Base-by-base conservation (phyloP, 2,329 filamentous ascomycete species). In the Trichoderma aggressivum region DNA sequence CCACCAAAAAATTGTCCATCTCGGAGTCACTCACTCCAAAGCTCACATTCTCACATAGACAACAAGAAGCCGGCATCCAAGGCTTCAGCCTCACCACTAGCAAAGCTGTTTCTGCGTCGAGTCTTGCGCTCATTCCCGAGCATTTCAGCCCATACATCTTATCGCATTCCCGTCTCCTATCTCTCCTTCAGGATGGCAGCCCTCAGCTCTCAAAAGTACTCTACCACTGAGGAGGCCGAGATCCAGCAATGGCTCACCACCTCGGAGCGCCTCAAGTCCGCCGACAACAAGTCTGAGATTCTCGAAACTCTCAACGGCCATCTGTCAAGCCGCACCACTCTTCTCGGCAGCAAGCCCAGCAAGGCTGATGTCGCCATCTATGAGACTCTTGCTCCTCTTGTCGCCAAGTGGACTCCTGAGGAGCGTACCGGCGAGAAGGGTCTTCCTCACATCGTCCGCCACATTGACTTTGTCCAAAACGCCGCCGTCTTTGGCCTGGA, bases 381-480 rank as follows among this genome's bases (percentile, higher is more conserved):
- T 86, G 86, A 92, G 74, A 87, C 91, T 68, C 86, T 97, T 39
- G 91, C 91, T 1, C 92, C 94, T 14, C 79, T 91, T 50, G 93
- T 97, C 72, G 88, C 91, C 78, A 85, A 86, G 74, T 98, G 95
- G 95, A 88, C 88, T 3, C 83, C 91, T 60, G 94, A 98, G 84
- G 89, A 97, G 87, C 90, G 93, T 79, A 97, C 95, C 26, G 95
- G 95, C 73, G 90, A 97, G 84, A 87, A 94, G 74, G 95, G 95
- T 73, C 91, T 92, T 81, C 94, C 97, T 74, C 91, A 98, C 83
- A 92, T 98, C 75, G 93, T 98, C 71, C 93, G 95, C 75, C 92
- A 93, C 80, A 83, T 98, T 78, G 95, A 98, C 84, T 97, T 98
- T 80, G 93, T 98, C 74, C 95, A 98, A 86, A 97, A 97, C 84